Evolutionary conservation across 2,329 filamentous ascomycete genomes (phyloP).

Genomic region (Fusarium staphyleae): DNA sequence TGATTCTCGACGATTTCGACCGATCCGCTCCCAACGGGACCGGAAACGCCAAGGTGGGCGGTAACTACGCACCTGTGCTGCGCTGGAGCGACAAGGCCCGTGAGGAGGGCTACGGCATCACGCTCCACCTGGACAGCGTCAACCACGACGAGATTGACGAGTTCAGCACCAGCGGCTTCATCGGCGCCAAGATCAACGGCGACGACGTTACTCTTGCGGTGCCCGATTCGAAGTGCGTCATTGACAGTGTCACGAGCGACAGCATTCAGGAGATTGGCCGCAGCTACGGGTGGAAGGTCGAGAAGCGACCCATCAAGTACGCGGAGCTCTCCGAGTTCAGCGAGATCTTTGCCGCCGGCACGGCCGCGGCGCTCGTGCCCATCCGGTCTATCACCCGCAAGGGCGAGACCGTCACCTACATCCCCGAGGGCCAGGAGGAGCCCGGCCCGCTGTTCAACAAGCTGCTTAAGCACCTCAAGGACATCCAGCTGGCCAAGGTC

Average conservation of each 20-base stretch:
- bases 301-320: slow-evolving; percentile 74
- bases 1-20: slow-evolving; percentile 93
- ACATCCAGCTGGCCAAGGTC: slow-evolving; percentile 82
- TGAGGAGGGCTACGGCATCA: slow-evolving; percentile 87
- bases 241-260: slow-evolving; percentile 84
- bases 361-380: slow-evolving; percentile 88
- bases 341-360: slow-evolving; percentile 92
- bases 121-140: slow-evolving; percentile 87
- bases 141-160: slow-evolving; percentile 88
- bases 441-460: slow-evolving; percentile 76
- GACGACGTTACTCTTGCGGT: slow-evolving; percentile 76
- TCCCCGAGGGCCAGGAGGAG: slow-evolving; percentile 65
- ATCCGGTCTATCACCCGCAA: slow-evolving; percentile 82
- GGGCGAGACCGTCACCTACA: slow-evolving; percentile 62
- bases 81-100: slow-evolving; percentile 85
- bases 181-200: slow-evolving; percentile 72
- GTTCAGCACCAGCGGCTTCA: slow-evolving; percentile 93
- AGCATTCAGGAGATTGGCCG: slow-evolving; percentile 78
- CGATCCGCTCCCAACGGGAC: slow-evolving; percentile 91
- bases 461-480: slow-evolving; percentile 79
- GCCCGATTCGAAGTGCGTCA: slow-evolving; percentile 87
- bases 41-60: slow-evolving; percentile 90
- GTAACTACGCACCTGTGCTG: slow-evolving; percentile 94
- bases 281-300: slow-evolving; percentile 84
- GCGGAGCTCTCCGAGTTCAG: slow-evolving; percentile 60